Evolutionary conservation across 2,329 filamentous ascomycete genomes (phyloP).

Genomic region (Pyricularia pennisetigena): DNA sequence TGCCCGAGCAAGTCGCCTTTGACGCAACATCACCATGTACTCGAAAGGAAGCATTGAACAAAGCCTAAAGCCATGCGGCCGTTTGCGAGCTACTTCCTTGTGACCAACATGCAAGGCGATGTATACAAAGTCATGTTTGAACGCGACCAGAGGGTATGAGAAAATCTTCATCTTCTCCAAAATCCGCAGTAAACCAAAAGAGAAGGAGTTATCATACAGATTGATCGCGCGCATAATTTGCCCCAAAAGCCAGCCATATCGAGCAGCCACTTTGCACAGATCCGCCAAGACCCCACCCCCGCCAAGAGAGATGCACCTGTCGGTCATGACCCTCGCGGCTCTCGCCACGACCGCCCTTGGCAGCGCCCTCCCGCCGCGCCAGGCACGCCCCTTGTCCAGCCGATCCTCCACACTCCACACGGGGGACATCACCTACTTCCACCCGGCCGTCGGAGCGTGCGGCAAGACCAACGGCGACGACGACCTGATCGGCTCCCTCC

Average conservation of each 20-base stretch:
- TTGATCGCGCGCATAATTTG: no score
- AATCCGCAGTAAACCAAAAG: background rate
- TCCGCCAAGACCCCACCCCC: background rate
- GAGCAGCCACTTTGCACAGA: background rate
- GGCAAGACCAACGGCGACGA: constrained; percentile 3
- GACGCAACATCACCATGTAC: background rate
- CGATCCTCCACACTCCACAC: background rate
- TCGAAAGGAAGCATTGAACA: background rate
- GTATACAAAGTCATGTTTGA: background rate
- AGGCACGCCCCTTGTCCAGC: background rate
- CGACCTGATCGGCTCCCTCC: constrained; percentile 7
- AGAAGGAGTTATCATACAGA: background rate
- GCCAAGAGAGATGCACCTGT: background rate
- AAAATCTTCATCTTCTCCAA: background rate
- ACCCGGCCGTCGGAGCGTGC: constrained; percentile 6
- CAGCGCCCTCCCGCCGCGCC: background rate
- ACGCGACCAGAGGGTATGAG: background rate
- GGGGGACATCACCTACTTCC: constrained; percentile 5
- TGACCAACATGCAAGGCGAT: background rate
- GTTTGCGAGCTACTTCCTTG: background rate
- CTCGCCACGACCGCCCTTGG: background rate
- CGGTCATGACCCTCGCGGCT: background rate
- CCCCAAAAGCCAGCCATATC: background rate
- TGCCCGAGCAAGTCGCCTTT: background rate
- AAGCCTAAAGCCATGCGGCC: background rate